Base-by-base conservation (phyloP, 768 basidiomycete species). In the Suillus spraguei region DNA sequence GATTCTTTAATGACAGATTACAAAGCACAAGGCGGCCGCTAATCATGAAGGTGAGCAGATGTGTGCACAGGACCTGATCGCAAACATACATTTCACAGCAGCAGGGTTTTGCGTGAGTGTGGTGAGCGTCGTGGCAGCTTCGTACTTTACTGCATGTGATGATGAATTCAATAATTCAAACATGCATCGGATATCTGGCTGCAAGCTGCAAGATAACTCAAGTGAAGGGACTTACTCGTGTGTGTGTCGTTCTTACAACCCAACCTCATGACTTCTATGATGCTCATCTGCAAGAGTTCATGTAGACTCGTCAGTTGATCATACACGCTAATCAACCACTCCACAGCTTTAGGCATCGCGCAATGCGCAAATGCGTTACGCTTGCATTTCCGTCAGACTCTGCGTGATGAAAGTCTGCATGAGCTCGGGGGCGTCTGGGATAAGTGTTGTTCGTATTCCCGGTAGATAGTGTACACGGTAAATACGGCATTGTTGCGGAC, bases 141-240 rank as follows among this genome's bases (percentile, higher is more conserved):
- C 97, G 71, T 99, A 99, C 74, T 97, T 97, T 64, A 98, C 97
- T 5, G 94, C 92, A 73, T 95, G 91, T 8, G 94, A 96, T 0
- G 91, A 82, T 2, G 92, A 89, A 71, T 92, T 92, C 55, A 99
- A 83, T 22, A 98, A 84, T 72, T 98, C 46, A 47, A 47, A 95
- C 72, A 99, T 94, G 76, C 86, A 87, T 32, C 94, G 88, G 72
- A 99, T 97, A 80, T 96, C 98, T 64, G 95, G 78, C 94, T 97
- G 65, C 24, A 36, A 35, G 11, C 5, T 50, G 16, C 42, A 52
- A 6, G 17, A 60, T 49, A 42, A 22, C 5, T 36, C 24, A 35
- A 22, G 44, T 50, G 5, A 47, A 55, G 52, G 35, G 11, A 78
- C 91, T 74, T 71, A 95, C 95, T 69, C 91, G 83, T 95, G 87